These are phyloP conservation scores for Arthrinium puccinioides DNA, from an alignment of 2,329 filamentous ascomycete genomes.

Conservation along the genomic window DNA sequence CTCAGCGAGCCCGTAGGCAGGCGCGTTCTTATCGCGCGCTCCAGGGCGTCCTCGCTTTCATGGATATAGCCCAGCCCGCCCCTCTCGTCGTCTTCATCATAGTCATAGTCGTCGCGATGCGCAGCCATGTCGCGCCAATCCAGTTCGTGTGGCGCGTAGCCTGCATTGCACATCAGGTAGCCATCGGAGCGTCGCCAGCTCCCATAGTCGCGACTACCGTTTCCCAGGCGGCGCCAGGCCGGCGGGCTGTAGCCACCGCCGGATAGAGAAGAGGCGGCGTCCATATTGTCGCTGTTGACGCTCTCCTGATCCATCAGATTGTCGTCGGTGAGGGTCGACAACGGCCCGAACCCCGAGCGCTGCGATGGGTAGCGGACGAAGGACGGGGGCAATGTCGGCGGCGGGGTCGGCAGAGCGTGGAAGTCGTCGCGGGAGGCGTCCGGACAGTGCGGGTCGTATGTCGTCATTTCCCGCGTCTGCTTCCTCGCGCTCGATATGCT, in stretches of 20 bases:
- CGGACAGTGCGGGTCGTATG: slow-evolving; percentile 18
- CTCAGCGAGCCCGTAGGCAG: slow-evolving; percentile 49
- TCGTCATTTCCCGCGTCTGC: slow-evolving; percentile 6
- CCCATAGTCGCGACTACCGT: slow-evolving; percentile 49
- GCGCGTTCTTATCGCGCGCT: slow-evolving; percentile 46
- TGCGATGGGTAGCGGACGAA: slow-evolving; percentile 32
- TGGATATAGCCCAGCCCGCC: too few species aligned
- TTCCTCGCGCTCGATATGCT: slow-evolving; percentile 11
- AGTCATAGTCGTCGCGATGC: slow-evolving; percentile 9
- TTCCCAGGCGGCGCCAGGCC: slow-evolving; percentile 53
- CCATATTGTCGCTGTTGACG: slow-evolving; percentile 16
- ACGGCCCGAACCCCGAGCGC: slow-evolving; percentile 33
- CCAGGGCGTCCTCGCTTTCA: slow-evolving; percentile 34
- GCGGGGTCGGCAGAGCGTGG: slow-evolving; percentile 33
- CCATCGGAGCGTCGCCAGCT: slow-evolving; percentile 51
- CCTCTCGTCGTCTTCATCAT: slow-evolving; percentile 20
- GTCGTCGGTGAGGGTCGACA: slow-evolving; percentile 27
- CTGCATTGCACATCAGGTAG: slow-evolving; percentile 46
- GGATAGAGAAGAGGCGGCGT: slow-evolving; percentile 30
- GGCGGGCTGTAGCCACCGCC: slow-evolving; percentile 53
- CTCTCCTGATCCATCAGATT: slow-evolving; percentile 33
- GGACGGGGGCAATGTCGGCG: slow-evolving; percentile 27
- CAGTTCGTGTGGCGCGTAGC: slow-evolving; percentile 30
- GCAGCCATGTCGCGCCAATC: slow-evolving; percentile 14
- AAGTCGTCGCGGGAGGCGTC: slow-evolving; percentile 49